Percentiles rank a stretch among this genome's conserved stretches.
Evolutionary conservation across 345 rosid genomes (phyloP).

Genomic region (Gossypium raimondii): DNA sequence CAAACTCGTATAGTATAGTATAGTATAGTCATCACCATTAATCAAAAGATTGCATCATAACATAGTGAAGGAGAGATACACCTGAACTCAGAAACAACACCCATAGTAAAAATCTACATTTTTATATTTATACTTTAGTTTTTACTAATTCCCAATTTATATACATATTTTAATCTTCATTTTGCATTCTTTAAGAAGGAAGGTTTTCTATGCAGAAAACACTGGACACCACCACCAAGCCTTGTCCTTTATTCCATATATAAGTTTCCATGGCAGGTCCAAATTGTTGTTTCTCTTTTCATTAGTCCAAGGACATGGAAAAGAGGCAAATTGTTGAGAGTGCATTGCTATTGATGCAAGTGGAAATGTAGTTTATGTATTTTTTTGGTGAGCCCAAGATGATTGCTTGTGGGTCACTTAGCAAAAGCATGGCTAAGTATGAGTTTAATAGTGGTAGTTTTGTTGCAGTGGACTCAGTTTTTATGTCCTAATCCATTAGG

Average conservation of each 20-base stretch:
- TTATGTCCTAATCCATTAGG: too few relatives aligned
- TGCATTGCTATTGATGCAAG: conserved; percentile 8
- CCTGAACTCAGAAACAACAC: background rate
- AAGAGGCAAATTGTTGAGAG: conserved; percentile 1
- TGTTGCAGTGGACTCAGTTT: background rate
- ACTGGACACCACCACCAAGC: conserved; percentile 22
- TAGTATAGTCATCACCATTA: background rate
- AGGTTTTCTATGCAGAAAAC: conserved; percentile 12
- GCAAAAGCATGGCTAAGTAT: conserved; percentile 20
- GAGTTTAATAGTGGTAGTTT: background rate
- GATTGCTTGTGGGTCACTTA: conserved; percentile 20
- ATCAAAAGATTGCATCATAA: background rate
- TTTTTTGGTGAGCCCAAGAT: conserved; percentile 12
- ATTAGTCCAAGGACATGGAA: conserved; percentile 5
- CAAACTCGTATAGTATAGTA: background rate
- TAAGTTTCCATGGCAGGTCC: conserved; percentile 18
- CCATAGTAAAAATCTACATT: background rate
- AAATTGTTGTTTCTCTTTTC: conserved; percentile 7
- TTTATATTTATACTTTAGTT: conserved; percentile 15
- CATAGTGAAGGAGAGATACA: background rate
- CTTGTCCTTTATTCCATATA: conserved; percentile 21
- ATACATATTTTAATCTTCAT: background rate
- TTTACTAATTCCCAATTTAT: background rate
- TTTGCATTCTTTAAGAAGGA: conserved; percentile 18
- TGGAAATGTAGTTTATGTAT: background rate